Percentiles rank a stretch among this genome's conserved stretches.
phyloP scores from a whole-genome alignment of 139 green algal species.

The Volvox africanus region DNA sequence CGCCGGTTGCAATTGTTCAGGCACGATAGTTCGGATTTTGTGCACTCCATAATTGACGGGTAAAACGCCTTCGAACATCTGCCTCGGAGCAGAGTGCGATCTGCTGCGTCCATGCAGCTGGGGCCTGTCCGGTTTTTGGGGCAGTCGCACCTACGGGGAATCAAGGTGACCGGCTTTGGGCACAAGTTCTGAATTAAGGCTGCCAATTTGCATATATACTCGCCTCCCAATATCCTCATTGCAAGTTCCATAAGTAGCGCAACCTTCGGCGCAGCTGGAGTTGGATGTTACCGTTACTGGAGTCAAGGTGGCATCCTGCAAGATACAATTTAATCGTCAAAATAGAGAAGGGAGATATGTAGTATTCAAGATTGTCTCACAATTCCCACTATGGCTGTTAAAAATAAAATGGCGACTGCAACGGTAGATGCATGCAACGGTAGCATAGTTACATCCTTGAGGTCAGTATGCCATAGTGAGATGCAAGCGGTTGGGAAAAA shows the following conservation, averaged over 20 bases:
- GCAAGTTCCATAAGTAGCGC: constrained; percentile 7
- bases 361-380: neutral
- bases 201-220: neutral
- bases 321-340: neutral
- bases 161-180: neutral
- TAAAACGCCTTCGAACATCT: neutral
- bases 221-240: constrained; percentile 29
- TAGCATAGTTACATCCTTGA: constrained; percentile 3
- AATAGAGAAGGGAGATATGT: neutral
- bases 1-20: constrained; percentile 38
- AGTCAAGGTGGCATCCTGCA: neutral
- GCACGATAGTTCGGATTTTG: constrained; percentile 9
- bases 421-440: neutral
- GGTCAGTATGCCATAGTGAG: neutral
- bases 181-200: no score
- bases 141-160: constrained; percentile 36
- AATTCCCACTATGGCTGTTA: neutral
- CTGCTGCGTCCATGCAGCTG: neutral
- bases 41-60: constrained; percentile 24
- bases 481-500: no score
- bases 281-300: neutral
- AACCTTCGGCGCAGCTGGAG: neutral
- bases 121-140: constrained; percentile 28
- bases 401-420: neutral
- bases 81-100: neutral